These are phyloP conservation scores for Podosphaera xanthii DNA, from an alignment of 2,329 filamentous ascomycete species.

Conservation along the genomic window DNA sequence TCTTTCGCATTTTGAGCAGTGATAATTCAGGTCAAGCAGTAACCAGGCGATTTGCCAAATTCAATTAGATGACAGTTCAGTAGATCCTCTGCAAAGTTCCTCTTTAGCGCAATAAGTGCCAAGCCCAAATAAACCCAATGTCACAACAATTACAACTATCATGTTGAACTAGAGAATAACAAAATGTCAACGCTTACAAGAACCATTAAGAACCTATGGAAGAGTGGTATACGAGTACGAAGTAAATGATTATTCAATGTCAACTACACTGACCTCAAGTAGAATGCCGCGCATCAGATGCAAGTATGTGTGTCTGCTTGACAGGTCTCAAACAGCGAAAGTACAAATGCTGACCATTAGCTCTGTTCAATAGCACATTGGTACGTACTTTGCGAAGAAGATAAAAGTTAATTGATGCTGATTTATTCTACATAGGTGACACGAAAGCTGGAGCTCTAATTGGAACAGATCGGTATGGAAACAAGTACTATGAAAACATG, in stretches of 20 bases:
- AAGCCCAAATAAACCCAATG: background rate
- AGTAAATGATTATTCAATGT: background rate
- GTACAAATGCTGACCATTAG: constrained; percentile 7
- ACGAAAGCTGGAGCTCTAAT: constrained; percentile 83
- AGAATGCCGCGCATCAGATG: constrained; percentile 87
- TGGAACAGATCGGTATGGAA: constrained; percentile 72
- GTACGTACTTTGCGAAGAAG: constrained; percentile 6
- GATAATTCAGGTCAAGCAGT: background rate
- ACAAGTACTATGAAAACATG: constrained; percentile 93
- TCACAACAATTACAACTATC: background rate
- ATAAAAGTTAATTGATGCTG: constrained; percentile 2
- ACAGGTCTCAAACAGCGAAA: constrained; percentile 6
- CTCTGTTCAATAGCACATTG: constrained; percentile 12
- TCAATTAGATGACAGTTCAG: no score
- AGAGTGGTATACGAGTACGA: constrained; percentile 52
- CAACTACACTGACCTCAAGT: constrained; percentile 18
- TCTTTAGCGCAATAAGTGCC: background rate
- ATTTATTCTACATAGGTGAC: constrained; percentile 39
- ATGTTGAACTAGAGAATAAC: constrained; percentile 1
- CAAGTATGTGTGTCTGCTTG: constrained; percentile 39
- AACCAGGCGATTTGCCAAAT: no score
- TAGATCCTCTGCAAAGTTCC: background rate
- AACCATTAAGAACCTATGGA: constrained; percentile 69
- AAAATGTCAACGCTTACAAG: constrained; percentile 77
- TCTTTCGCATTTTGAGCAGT: background rate